Evolutionary conservation across 1,139 yeast genomes (phyloP), one percentile per base, ranked within the genome.

Genomic region (Diutina mesorugosa): DNA sequence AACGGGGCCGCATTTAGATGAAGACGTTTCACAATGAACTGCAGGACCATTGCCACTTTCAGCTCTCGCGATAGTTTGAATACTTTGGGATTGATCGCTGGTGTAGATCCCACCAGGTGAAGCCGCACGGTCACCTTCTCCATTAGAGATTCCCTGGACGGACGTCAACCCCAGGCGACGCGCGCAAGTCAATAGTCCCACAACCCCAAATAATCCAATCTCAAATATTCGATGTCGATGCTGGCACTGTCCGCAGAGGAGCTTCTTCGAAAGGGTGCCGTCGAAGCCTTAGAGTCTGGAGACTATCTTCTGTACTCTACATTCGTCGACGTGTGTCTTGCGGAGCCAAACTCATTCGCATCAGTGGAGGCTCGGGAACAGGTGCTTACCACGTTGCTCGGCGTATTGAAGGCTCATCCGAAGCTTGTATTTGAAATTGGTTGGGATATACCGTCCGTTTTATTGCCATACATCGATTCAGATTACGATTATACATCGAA

Each of bases 371-470:
- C 86, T 58, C 77, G 80, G 56, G 76, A 72, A 7, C 61, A 57
- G 54, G 64, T 85, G 57, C 66, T 72, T 52, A 70, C 66, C 0
- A 69, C 80, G 0, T 67, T 89, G 45, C 60, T 66, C 30, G 61
- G 62, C 1, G 61, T 71, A 1, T 65, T 70, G 41, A 60, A 65
- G 1, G 66, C 66, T 0, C 69, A 84, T 63, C 67, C 73, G 32
- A 74, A 75, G n/a, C 68, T 89, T 46, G 73, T 84, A 0, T 72
- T 78, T 59, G 88, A 86, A 62, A 80, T 89, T 58, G 96, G 95
- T 1, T 90, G 97, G 97, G 97, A 90, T 67, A 66, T 90, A 28
- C 97, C 96, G 0, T 77, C 74, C 41, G 65, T 87, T 52, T 63
- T 90, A 21, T 65, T 88, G 51, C 68, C 70, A 4, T 82, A 73